Conservation (phyloP, 495 filamentous ascomycete species). For the Ramalina intermedia region DNA sequence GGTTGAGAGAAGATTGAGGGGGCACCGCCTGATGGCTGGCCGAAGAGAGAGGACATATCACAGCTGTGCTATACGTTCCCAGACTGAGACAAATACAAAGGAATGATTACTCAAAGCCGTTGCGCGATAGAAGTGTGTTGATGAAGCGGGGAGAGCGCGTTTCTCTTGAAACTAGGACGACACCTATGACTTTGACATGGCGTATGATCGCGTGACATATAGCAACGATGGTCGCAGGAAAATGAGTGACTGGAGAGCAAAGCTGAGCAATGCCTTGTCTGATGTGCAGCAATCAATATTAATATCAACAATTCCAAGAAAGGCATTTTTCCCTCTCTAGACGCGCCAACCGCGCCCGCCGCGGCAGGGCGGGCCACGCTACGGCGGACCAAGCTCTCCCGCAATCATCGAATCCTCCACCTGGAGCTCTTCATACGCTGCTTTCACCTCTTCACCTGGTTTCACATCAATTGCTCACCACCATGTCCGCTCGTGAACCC, state of each 20-base stretch:
- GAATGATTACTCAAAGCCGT: not conserved
- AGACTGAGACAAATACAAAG: not conserved
- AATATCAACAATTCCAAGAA: not conserved
- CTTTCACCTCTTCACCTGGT: not conserved
- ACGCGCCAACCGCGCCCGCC: constrained; percentile 7
- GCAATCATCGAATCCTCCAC: not conserved
- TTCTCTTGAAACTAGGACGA: not conserved
- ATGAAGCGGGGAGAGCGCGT: not conserved
- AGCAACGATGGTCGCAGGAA: too few species aligned
- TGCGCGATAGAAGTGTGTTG: not conserved
- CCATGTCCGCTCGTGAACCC: constrained; percentile 14
- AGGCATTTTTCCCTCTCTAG: not conserved
- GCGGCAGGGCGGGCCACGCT: constrained; percentile 8
- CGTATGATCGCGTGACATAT: not conserved
- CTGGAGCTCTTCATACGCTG: not conserved
- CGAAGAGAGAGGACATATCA: constrained; percentile 3
- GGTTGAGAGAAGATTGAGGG: not conserved
- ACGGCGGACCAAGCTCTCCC: constrained; percentile 1
- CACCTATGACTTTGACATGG: not conserved
- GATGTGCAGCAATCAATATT: not conserved
- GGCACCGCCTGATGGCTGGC: constrained; percentile 2
- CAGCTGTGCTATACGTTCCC: not conserved
- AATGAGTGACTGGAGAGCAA: not conserved
- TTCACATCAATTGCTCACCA: not conserved
- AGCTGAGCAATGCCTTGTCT: not conserved